Evolutionary conservation across 1,284 basidiomycete species (phyloP).

Genomic region (Boletus smithii): DNA sequence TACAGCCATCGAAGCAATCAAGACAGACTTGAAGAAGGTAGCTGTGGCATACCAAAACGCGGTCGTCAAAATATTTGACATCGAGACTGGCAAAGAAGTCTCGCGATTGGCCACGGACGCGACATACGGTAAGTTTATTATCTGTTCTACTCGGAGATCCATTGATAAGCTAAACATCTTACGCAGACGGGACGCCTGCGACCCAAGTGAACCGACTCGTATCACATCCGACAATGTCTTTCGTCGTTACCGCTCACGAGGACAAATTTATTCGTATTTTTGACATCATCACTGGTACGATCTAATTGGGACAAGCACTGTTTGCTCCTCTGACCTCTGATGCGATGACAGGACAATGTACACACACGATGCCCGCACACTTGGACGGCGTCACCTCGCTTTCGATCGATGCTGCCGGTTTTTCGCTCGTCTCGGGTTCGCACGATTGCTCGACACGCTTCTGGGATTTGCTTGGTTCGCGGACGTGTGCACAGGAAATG

Average conservation of each 20-base stretch:
- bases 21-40: conserved; percentile 73
- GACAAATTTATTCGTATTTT: conserved; percentile 92
- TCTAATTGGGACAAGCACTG: neutral
- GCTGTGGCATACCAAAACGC: conserved; percentile 93
- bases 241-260: conserved; percentile 89
- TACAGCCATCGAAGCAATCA: conserved; percentile 78
- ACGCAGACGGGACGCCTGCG: conserved; percentile 60
- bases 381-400: conserved; percentile 88
- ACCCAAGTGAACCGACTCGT: conserved; percentile 88
- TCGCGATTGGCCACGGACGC: conserved; percentile 65
- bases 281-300: conserved; percentile 76
- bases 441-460: conserved; percentile 94
- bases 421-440: conserved; percentile 85
- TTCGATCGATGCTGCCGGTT: conserved; percentile 82
- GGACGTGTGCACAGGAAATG: conserved; percentile 86
- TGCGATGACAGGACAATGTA: conserved; percentile 63
- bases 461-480: conserved; percentile 87
- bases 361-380: conserved; percentile 88
- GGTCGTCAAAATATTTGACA: conserved; percentile 86
- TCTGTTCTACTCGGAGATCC: conserved; percentile 9
- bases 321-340: conserved; percentile 10
- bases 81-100: conserved; percentile 81
- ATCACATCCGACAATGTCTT: conserved; percentile 87
- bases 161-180: neutral
- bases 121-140: conserved; percentile 57